Evolutionary conservation across 331 rosid species (phyloP).

Genomic region (Dryas integrifolia): DNA sequence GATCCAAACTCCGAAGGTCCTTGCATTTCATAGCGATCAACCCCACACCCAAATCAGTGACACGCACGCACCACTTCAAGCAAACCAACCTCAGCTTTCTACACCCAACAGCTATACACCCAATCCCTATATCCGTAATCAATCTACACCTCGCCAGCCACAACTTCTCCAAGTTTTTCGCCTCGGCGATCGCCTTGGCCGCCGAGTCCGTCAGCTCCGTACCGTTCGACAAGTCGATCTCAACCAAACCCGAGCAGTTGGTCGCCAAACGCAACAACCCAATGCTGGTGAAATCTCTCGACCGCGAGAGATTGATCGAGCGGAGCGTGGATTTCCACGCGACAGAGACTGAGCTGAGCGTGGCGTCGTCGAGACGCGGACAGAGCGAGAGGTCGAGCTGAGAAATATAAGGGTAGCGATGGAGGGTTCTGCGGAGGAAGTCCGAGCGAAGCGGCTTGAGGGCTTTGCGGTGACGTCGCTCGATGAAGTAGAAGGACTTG

Average conservation of each 20-base stretch:
- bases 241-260: slow-evolving; percentile 28
- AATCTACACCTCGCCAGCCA: slow-evolving; percentile 37
- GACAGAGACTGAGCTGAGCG: slow-evolving; percentile 18
- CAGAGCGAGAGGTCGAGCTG: slow-evolving; percentile 41
- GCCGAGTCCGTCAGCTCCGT: slow-evolving; percentile 34
- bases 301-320: slow-evolving; percentile 37
- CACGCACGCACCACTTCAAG: slow-evolving; percentile 41
- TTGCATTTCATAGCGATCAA: slow-evolving; percentile 37
- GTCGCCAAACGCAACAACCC: slow-evolving; percentile 25
- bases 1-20: slow-evolving; percentile 40
- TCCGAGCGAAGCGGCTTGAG: slow-evolving; percentile 42
- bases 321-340: slow-evolving; percentile 34
- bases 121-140: slow-evolving; percentile 45
- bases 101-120: slow-evolving; percentile 45
- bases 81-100: slow-evolving; percentile 27
- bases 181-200: slow-evolving; percentile 38
- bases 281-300: slow-evolving; percentile 25
- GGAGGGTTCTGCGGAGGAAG: slow-evolving; percentile 13
- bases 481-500: slow-evolving; percentile 40
- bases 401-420: slow-evolving; percentile 36
- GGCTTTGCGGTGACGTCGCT: slow-evolving; percentile 39
- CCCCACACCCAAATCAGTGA: slow-evolving; percentile 41
- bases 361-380: slow-evolving; percentile 29
- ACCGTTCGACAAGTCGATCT: slow-evolving; percentile 40
- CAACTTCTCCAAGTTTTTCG: slow-evolving; percentile 34